Conservation (phyloP, 2,329 filamentous ascomycete species). For the Diaporthe amygdali region DNA sequence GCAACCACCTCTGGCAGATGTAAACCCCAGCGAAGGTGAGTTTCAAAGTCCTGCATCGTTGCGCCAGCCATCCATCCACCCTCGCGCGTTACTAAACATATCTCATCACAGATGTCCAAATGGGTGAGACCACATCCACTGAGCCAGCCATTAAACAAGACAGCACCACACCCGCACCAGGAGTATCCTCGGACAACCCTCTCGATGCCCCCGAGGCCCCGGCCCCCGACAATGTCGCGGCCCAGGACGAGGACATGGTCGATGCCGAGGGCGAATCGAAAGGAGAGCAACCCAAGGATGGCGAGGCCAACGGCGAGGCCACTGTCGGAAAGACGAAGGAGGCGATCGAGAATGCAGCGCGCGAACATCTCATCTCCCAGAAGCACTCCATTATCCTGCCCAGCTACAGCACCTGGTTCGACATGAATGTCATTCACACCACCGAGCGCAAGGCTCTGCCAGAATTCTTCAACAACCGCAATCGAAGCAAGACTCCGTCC, state of each 20-base stretch:
- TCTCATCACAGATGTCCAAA: constrained; percentile 62
- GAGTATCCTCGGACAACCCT: constrained; percentile 63
- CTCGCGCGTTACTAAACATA: not conserved
- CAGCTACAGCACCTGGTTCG: constrained; percentile 98
- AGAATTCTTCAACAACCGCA: constrained; percentile 98
- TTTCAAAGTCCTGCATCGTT: not conserved
- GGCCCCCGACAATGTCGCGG: constrained; percentile 63
- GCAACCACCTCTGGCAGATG: constrained; percentile 56
- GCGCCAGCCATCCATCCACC: not conserved
- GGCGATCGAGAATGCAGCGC: constrained; percentile 81
- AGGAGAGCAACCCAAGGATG: constrained; percentile 46
- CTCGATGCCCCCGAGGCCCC: constrained; percentile 72
- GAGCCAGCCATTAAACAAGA: constrained; percentile 65
- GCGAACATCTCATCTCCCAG: constrained; percentile 90
- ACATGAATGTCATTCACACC: constrained; percentile 90
- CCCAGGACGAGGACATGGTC: constrained; percentile 82
- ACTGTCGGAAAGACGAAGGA: constrained; percentile 71
- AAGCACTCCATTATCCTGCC: constrained; percentile 95
- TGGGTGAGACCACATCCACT: constrained; percentile 56
- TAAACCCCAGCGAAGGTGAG: constrained; percentile 53
- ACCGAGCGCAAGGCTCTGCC: constrained; percentile 94
- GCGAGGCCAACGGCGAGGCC: constrained; percentile 54
- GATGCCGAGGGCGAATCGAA: constrained; percentile 54
- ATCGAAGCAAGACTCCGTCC: constrained; percentile 95
- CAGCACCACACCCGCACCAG: constrained; percentile 62